Percentiles rank a stretch among this genome's conserved stretches.
Evolutionary conservation across 306 rosid species (phyloP).

Genomic region (Ormosia emarginata): DNA sequence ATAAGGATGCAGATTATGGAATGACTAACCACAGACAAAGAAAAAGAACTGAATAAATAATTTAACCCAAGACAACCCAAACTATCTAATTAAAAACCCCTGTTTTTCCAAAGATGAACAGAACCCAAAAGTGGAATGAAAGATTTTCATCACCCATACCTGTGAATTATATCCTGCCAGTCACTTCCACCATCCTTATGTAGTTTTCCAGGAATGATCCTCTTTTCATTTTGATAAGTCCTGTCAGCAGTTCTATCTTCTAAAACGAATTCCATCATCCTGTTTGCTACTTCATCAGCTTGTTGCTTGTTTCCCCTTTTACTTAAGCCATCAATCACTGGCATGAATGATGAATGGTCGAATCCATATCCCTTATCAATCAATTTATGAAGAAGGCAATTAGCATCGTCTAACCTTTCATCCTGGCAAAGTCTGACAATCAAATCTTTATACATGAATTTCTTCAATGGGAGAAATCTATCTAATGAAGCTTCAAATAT

Average conservation of each 20-base stretch:
- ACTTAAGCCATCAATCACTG: slow-evolving; percentile 78
- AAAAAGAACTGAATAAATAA: background rate
- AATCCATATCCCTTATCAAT: slow-evolving; percentile 60
- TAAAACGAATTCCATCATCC: slow-evolving; percentile 75
- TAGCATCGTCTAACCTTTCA: slow-evolving; percentile 73
- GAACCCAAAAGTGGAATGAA: background rate
- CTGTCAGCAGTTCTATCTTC: slow-evolving; percentile 43
- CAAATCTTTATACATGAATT: slow-evolving; percentile 68
- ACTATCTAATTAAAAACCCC: slow-evolving; percentile 3
- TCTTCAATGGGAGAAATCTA: slow-evolving; percentile 50
- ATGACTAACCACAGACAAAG: background rate
- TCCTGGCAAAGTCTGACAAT: slow-evolving; percentile 69
- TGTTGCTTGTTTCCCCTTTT: slow-evolving; percentile 67
- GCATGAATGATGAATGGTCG: slow-evolving; percentile 74
- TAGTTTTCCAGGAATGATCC: slow-evolving; percentile 32
- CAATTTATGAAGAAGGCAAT: slow-evolving; percentile 53
- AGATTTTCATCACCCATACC: slow-evolving; percentile 43
- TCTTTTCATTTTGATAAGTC: slow-evolving; percentile 32
- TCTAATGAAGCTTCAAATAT: slow-evolving; percentile 71
- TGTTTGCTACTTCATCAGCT: slow-evolving; percentile 71
- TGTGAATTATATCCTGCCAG: slow-evolving; percentile 78
- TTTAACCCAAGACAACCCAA: background rate
- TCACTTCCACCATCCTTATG: slow-evolving; percentile 38
- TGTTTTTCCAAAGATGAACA: background rate
- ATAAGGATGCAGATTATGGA: slow-evolving; percentile 13